Conservation (phyloP, 148 eudicot species). For the Vaccinium myrtillus region DNA sequence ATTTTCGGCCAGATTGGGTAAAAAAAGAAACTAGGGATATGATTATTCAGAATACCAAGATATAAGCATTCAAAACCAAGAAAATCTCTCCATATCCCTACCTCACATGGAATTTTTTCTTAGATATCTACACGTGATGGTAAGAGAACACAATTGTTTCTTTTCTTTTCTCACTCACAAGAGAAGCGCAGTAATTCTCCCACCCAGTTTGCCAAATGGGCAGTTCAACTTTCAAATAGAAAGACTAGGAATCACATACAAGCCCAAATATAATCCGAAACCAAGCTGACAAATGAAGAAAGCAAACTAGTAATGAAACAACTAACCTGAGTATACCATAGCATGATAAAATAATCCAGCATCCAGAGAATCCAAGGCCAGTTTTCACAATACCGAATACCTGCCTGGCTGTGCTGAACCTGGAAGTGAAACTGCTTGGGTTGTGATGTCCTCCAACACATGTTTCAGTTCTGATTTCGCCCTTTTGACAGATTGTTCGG, state of each 20-base stretch:
- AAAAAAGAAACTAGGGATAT: background rate
- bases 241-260: background rate
- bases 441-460: conserved; percentile 72
- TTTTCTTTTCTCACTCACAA: background rate
- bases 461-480: conserved; percentile 74
- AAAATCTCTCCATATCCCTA: background rate
- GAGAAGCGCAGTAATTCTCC: background rate
- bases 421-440: conserved; percentile 69
- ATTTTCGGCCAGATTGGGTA: background rate
- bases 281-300: background rate
- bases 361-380: background rate
- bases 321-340: conserved; percentile 24
- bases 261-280: background rate
- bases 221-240: background rate
- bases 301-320: background rate
- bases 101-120: background rate
- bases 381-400: conserved; percentile 55
- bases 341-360: conserved; percentile 11
- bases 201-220: background rate
- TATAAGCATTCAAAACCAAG: background rate
- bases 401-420: conserved; percentile 75
- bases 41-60: background rate
- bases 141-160: background rate
- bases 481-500: conserved; percentile 77
- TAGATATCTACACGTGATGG: background rate